phyloP scores from a whole-genome alignment of 2,329 filamentous ascomycete species.

The Davidsoniella virescens region DNA sequence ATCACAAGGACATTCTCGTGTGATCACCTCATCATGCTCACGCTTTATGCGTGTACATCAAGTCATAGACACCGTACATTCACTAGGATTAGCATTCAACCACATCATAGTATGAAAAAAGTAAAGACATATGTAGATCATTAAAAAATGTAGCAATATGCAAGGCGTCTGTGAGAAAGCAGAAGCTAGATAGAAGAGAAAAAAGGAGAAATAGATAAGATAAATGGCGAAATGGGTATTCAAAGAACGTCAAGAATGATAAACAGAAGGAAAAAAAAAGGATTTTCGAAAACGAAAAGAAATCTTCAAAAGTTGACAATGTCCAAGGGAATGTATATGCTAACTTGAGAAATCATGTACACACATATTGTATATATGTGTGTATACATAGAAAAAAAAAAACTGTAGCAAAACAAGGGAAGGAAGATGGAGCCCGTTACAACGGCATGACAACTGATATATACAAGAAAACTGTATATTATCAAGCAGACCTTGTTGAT shows the following conservation, averaged over 20 bases:
- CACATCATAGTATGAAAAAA: background rate
- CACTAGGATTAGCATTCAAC: too few species aligned
- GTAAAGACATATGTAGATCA: background rate
- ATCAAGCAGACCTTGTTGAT: too few species aligned
- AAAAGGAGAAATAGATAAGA: conserved; percentile 1
- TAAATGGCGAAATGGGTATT: conserved; percentile 5
- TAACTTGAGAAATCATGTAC: background rate
- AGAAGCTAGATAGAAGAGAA: background rate
- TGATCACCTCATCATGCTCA: too few species aligned
- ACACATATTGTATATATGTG: background rate
- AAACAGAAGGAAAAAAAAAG: background rate
- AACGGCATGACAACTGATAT: too few species aligned
- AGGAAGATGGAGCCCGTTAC: background rate
- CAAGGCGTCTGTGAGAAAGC: conserved; percentile 5
- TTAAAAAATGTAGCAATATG: background rate
- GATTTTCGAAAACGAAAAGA: background rate
- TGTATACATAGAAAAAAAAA: conserved; percentile 3
- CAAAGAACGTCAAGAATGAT: conserved; percentile 5
- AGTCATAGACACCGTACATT: too few species aligned
- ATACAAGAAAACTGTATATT: too few species aligned
- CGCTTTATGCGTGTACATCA: too few species aligned
- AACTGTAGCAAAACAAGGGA: conserved; percentile 3
- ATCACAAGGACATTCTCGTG: too few species aligned
- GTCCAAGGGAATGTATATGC: background rate
- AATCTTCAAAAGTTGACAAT: background rate